Percentiles rank a stretch among this genome's conserved stretches.
Conservation (phyloP, 495 filamentous ascomycete genomes). For the Aspergillus panamensis region DNA sequence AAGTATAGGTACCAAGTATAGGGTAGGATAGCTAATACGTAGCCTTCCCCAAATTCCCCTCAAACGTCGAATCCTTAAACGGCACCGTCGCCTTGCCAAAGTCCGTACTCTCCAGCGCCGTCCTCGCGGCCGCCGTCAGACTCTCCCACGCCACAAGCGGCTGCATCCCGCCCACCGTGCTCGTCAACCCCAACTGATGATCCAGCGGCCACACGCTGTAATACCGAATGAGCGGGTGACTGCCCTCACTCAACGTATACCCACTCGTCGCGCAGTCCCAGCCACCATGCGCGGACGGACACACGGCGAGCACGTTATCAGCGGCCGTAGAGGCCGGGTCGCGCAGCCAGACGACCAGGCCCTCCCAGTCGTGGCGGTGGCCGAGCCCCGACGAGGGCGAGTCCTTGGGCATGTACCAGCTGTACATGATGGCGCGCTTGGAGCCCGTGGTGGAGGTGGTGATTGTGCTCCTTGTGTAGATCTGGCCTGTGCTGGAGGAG, state of each 20-base stretch:
- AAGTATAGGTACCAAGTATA: background rate
- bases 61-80: constrained; percentile 43
- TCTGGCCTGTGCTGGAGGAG: constrained; percentile 44
- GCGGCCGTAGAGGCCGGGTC: constrained; percentile 32
- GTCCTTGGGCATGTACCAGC: constrained; percentile 54
- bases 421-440: constrained; percentile 50
- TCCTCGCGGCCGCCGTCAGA: constrained; percentile 37
- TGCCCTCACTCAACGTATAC: constrained; percentile 33
- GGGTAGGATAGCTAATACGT: constrained; percentile 33
- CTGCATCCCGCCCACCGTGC: constrained; percentile 46
- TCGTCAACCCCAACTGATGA: constrained; percentile 44
- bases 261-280: constrained; percentile 47
- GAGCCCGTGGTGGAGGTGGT: constrained; percentile 28
- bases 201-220: constrained; percentile 48
- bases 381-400: constrained; percentile 39
- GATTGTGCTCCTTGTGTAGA: constrained; percentile 47
- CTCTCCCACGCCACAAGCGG: constrained; percentile 55
- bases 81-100: constrained; percentile 45
- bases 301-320: constrained; percentile 48
- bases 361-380: constrained; percentile 53
- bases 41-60: constrained; percentile 35
- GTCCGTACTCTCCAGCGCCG: constrained; percentile 39
- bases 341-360: constrained; percentile 47
- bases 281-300: constrained; percentile 48
- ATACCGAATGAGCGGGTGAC: constrained; percentile 46